These are phyloP conservation scores for Acacia pycnantha DNA, from an alignment of 331 rosid species.

Conservation along the genomic window DNA sequence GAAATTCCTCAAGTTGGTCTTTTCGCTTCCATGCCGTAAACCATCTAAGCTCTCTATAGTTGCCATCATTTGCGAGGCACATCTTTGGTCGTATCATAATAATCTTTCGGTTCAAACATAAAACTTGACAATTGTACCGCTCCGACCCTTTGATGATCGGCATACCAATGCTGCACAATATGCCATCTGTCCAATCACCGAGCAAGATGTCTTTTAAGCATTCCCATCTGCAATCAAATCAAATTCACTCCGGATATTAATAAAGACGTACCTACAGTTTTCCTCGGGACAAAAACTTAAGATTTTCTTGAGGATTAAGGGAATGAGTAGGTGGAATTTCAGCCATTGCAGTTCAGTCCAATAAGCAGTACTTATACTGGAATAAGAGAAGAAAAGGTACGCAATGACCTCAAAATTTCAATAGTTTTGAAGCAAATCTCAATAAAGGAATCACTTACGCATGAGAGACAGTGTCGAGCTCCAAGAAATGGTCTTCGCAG, in stretches of 20 bases:
- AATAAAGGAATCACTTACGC: conserved; percentile 45
- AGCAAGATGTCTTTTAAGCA: conserved; percentile 72
- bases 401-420: neutral
- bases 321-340: neutral
- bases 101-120: conserved; percentile 77
- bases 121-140: conserved; percentile 86
- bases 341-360: neutral
- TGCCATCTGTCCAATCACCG: conserved; percentile 87
- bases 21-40: conserved; percentile 88
- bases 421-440: neutral
- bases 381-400: neutral
- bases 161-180: conserved; percentile 94
- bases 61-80: conserved; percentile 98
- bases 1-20: conserved; percentile 73
- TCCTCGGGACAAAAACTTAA: neutral
- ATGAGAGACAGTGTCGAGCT: conserved; percentile 85
- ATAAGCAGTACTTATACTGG: neutral
- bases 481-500: conserved; percentile 95
- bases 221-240: conserved; percentile 75
- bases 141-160: conserved; percentile 81
- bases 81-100: conserved; percentile 84
- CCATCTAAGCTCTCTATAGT: conserved; percentile 95
- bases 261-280: neutral
- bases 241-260: neutral
- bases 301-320: neutral